Base-by-base conservation (phyloP, 106 monocot genomes). In the Platanthera guangdongensis region DNA sequence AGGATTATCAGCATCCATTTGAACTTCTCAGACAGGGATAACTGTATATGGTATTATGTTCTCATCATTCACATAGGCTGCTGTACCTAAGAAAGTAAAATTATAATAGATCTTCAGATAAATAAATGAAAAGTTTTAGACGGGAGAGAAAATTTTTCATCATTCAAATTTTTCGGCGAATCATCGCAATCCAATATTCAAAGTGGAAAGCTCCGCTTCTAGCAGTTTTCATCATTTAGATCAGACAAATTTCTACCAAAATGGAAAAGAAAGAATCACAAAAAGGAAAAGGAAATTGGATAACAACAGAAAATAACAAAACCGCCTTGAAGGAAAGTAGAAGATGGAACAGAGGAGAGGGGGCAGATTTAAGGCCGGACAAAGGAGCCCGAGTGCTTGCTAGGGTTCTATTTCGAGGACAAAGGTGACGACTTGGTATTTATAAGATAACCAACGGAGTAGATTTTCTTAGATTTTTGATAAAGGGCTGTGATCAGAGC, bases 121-220 rank as follows among this genome's bases (percentile, higher is more conserved):
- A 71, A 28, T 6, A 71, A n/a, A 10, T 4, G 7, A 48, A 6
- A 71, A 71, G n/a, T 47, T 47, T 16, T 5, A 70, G 39, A 39
- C 12, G 19, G 4, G 4, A 45, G 45, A 12, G 30, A 11, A 5
- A 45, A n/a, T n/a, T n/a, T n/a, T n/a, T n/a, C n/a, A n/a, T n/a
- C 48, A 71, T 71, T 71, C 70, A 71, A 71, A 71, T 0, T 1
- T 71, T n/a, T 39, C 45, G 48, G 48, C 28, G 48, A 71, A 71
- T 48, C 70, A 47, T 71, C 70, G 70, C 70, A 15, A 15, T 46
- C 47, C 47, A 16, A 71, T 48, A 46, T 71, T 48, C 48, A 4
- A 71, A 71, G 16, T 48, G 70, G 70, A 71, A 71, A 47, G 70
- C 70, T 71, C 16, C 45, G 70, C 70, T 71, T 71, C 12, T 67